A percentile compares a stretch with the other conserved stretches of the same genome.
Conservation (phyloP, 345 rosid species). For the Corymbia maculata region DNA sequence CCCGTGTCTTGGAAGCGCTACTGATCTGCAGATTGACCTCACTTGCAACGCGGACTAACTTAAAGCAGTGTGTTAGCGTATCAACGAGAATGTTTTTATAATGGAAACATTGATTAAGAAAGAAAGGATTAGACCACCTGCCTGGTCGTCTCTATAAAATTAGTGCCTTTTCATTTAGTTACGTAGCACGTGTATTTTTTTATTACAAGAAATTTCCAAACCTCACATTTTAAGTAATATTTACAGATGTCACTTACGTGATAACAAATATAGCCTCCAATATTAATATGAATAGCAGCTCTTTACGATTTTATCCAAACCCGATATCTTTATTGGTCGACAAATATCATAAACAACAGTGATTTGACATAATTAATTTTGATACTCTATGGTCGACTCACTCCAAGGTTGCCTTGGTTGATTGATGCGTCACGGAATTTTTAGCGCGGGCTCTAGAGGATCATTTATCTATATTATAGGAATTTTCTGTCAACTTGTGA, state of each 20-base stretch:
- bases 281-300: not conserved
- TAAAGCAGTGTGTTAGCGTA: not conserved
- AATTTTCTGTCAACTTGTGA: not conserved
- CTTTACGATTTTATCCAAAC: not conserved
- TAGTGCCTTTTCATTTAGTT: not conserved
- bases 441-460: not conserved
- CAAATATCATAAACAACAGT: not conserved
- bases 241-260: not conserved
- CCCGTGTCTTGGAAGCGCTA: not conserved
- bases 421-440: not conserved
- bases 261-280: accelerated
- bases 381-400: not conserved
- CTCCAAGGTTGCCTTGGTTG: not conserved
- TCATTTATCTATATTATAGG: not conserved
- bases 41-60: not conserved
- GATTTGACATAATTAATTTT: not conserved
- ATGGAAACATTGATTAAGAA: not conserved
- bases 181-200: not conserved
- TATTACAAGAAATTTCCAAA: accelerated
- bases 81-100: not conserved
- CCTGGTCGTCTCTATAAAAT: not conserved
- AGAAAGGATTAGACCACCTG: not conserved
- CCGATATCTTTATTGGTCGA: not conserved
- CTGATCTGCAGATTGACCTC: not conserved
- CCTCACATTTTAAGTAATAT: accelerated